Evolutionary conservation across 177 flowering plant species (phyloP).

Genomic region (Telopea speciosissima): DNA sequence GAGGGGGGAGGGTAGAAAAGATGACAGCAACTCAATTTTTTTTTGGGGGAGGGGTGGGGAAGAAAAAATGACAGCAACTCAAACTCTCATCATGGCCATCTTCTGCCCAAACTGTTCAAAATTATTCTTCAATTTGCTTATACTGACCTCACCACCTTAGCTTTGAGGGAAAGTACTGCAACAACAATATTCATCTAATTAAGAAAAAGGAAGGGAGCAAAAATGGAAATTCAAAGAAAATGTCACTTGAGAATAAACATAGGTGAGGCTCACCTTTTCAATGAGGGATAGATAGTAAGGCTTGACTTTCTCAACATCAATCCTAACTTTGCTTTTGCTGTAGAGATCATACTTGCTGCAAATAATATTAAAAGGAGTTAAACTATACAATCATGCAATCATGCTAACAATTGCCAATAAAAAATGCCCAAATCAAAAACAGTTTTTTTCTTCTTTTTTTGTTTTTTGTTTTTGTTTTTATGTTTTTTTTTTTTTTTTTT

Average conservation of each 20-base stretch:
- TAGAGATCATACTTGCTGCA: constrained; percentile 79
- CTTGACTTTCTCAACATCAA: constrained; percentile 66
- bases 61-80: too few relatives aligned
- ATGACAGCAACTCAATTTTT: too few relatives aligned
- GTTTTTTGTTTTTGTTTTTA: too few relatives aligned
- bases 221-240: too few relatives aligned
- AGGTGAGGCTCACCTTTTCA: constrained; percentile 40
- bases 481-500: too few relatives aligned
- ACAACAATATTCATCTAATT: constrained; percentile 4
- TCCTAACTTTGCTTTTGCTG: constrained; percentile 75
- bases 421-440: too few relatives aligned
- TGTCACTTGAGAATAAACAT: neutral
- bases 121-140: too few relatives aligned
- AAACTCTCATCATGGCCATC: too few relatives aligned
- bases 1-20: too few relatives aligned
- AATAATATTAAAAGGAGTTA: neutral
- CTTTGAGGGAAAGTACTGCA: constrained; percentile 59
- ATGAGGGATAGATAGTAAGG: constrained; percentile 74
- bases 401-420: neutral
- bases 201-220: neutral
- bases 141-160: constrained; percentile 42
- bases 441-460: too few relatives aligned
- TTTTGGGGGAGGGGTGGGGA: too few relatives aligned
- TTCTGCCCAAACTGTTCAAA: too few relatives aligned
- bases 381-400: neutral